A percentile compares a stretch with the other conserved stretches of the same genome.
Evolutionary conservation across 2,329 filamentous ascomycete genomes (phyloP).

Genomic region (Diaporthe ampelina): DNA sequence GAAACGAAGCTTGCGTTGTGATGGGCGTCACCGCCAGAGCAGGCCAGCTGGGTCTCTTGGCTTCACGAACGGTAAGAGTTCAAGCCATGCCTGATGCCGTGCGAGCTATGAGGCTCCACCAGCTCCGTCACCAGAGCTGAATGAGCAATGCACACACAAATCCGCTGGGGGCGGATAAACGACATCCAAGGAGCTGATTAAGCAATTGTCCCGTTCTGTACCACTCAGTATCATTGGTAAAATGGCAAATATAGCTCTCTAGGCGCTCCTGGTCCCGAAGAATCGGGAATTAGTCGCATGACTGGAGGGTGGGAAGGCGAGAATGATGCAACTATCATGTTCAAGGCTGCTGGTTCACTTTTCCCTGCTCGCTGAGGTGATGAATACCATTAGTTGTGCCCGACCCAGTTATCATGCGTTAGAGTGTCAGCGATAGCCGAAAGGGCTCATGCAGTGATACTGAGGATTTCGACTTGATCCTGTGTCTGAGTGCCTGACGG

Average conservation of each 20-base stretch:
- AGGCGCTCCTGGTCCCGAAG: background rate
- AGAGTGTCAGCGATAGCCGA: background rate
- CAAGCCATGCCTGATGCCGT: background rate
- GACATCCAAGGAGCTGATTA: background rate
- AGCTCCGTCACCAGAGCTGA: background rate
- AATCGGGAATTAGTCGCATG: background rate
- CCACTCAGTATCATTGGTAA: too few relatives aligned
- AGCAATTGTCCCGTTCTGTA: background rate
- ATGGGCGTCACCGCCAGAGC: background rate
- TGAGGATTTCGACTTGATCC: background rate
- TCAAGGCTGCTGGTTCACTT: background rate
- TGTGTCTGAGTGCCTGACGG: slow-evolving; percentile 24
- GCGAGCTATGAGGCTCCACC: background rate
- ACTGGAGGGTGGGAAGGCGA: background rate
- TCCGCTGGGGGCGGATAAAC: background rate
- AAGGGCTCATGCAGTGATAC: background rate
- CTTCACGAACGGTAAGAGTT: background rate
- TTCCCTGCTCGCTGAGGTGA: too few relatives aligned
- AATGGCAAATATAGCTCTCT: background rate
- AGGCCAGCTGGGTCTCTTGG: background rate
- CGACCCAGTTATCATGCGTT: background rate
- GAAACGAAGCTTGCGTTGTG: background rate
- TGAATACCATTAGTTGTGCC: background rate
- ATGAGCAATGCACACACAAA: background rate
- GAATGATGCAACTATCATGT: background rate